phyloP scores from a whole-genome alignment of 441 rosid genomes.

The Capsella rubella region DNA sequence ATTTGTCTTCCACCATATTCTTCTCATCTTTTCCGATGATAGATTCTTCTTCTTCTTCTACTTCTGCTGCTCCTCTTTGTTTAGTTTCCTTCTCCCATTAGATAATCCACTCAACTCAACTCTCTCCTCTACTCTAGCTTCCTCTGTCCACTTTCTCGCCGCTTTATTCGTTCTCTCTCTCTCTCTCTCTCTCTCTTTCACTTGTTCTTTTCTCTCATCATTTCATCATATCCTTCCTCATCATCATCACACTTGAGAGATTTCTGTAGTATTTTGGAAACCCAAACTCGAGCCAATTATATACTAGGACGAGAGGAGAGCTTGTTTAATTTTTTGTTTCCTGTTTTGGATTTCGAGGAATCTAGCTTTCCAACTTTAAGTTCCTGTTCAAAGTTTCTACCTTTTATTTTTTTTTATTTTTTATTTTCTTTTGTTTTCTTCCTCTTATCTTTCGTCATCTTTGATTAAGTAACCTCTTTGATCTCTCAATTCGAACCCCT shows the following conservation, averaged over 20 bases:
- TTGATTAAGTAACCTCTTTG: slow-evolving; percentile 24
- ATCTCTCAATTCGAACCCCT: slow-evolving; percentile 31
- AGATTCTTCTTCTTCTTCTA: slow-evolving; percentile 44
- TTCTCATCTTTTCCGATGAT: slow-evolving; percentile 51
- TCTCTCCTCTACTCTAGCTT: slow-evolving; percentile 4
- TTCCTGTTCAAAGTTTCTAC: slow-evolving; percentile 27
- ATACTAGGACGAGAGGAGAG: background rate
- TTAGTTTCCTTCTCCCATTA: slow-evolving; percentile 39
- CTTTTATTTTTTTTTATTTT: background rate
- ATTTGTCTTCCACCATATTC: slow-evolving; percentile 62
- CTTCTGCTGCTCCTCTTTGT: slow-evolving; percentile 5
- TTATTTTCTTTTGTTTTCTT: background rate
- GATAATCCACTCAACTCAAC: slow-evolving; percentile 50
- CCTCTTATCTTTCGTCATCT: slow-evolving; percentile 36
- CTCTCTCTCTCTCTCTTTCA: background rate
- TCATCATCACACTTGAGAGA: slow-evolving; percentile 8
- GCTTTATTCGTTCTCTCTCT: background rate
- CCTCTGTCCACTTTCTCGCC: slow-evolving; percentile 17
- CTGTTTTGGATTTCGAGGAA: slow-evolving; percentile 41
- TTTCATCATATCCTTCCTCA: background rate
- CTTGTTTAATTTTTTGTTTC: background rate
- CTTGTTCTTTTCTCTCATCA: slow-evolving; percentile 26
- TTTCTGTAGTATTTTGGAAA: slow-evolving; percentile 37
- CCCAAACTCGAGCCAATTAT: slow-evolving; percentile 31
- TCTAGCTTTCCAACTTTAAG: slow-evolving; percentile 33